phyloP scores from a whole-genome alignment of 2,329 filamentous ascomycete species.

The Aspergillus awamori region DNA sequence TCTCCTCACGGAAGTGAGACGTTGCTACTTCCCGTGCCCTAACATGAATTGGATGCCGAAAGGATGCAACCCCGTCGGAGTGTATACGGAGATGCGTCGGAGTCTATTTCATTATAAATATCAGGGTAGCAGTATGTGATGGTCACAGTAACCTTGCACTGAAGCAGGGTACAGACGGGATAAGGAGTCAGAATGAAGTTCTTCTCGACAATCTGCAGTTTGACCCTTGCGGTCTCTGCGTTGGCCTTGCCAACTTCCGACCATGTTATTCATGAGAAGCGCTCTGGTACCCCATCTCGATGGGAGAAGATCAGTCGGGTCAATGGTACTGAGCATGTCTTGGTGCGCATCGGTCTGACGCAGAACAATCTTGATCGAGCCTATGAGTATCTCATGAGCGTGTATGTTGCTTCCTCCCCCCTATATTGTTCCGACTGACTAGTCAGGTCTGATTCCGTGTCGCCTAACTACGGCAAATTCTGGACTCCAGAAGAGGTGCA shows the following conservation, averaged over 20 bases:
- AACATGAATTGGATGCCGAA: too few relatives aligned
- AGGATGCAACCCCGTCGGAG: too few relatives aligned
- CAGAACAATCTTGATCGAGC: constrained; percentile 33
- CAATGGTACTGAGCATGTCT: constrained; percentile 2
- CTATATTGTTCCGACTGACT: too few relatives aligned
- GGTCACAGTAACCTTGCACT: too few relatives aligned
- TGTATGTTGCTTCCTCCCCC: constrained; percentile 24
- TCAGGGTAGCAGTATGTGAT: too few relatives aligned
- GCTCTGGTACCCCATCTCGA: not conserved
- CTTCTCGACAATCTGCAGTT: not conserved
- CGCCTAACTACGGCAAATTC: constrained; percentile 40
- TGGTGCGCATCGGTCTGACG: constrained; percentile 30
- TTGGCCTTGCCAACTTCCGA: not conserved
- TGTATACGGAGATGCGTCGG: too few relatives aligned
- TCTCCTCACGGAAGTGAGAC: too few relatives aligned
- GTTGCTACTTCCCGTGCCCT: too few relatives aligned
- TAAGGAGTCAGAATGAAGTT: not conserved
- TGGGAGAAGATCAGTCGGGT: constrained; percentile 6
- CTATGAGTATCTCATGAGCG: constrained; percentile 36
- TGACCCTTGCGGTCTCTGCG: not conserved
- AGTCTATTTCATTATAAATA: too few relatives aligned
- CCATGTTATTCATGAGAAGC: constrained; percentile 3
- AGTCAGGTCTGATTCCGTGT: constrained; percentile 38
- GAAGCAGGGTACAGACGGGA: too few relatives aligned
- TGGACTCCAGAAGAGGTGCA: constrained; percentile 36